Percentiles rank a stretch among this genome's conserved stretches.
Conservation (phyloP, 148 eudicot genomes). For the Fagopyrum esculentum region DNA sequence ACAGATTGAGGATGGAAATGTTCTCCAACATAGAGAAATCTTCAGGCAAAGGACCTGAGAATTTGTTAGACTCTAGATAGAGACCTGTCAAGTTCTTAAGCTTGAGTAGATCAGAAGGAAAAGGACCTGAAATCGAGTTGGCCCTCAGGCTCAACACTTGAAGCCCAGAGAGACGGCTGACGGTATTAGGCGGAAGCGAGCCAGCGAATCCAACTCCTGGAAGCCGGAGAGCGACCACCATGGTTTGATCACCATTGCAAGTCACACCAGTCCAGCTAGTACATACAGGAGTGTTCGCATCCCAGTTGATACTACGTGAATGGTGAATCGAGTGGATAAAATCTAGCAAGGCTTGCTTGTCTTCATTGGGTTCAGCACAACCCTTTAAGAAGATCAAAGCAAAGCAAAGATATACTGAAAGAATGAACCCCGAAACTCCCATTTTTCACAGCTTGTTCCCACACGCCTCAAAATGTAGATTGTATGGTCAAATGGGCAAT, state of each 20-base stretch:
- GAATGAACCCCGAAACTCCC: no score
- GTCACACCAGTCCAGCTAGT: conserved; percentile 53
- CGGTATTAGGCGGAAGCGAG: conserved; percentile 38
- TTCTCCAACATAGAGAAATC: conserved; percentile 28
- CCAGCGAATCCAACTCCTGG: conserved; percentile 48
- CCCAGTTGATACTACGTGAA: conserved; percentile 45
- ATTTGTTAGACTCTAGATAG: conserved; percentile 20
- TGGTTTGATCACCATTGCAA: conserved; percentile 38
- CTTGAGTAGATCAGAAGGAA: conserved; percentile 20
- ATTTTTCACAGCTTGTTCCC: no score
- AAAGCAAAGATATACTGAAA: neutral
- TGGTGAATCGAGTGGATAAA: conserved; percentile 24
- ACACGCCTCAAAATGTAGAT: no score
- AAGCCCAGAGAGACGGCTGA: conserved; percentile 38
- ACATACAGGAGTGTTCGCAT: conserved; percentile 36
- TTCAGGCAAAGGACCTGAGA: conserved; percentile 25
- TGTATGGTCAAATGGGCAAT: no score
- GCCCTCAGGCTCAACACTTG: conserved; percentile 36
- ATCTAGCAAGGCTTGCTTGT: conserved; percentile 52
- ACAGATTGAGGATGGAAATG: conserved; percentile 27
- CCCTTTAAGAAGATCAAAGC: neutral
- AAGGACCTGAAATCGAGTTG: conserved; percentile 18
- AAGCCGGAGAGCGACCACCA: conserved; percentile 37
- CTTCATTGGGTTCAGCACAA: conserved; percentile 29
- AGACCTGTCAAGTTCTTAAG: conserved; percentile 20